Evolutionary conservation across 306 rosid species (phyloP).

Genomic region (Senna siamea): DNA sequence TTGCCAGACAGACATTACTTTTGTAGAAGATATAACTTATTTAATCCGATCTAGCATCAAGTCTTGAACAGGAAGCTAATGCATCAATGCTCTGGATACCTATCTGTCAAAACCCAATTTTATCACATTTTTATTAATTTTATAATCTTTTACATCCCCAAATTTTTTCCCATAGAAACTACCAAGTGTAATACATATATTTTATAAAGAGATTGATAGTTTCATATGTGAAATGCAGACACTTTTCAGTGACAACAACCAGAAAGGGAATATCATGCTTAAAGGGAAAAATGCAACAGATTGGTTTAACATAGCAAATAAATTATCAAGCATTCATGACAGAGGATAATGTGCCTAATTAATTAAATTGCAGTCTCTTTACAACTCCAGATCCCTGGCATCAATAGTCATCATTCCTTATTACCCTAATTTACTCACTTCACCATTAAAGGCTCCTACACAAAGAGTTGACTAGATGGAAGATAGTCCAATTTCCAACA

Average conservation of each 20-base stretch:
- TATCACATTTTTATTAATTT: background rate
- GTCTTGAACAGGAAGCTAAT: constrained; percentile 15
- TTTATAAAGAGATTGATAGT: background rate
- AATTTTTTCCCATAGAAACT: background rate
- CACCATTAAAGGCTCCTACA: too few relatives aligned
- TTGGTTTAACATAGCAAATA: background rate
- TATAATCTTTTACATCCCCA: background rate
- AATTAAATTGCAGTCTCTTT: background rate
- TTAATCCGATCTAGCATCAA: constrained; percentile 4
- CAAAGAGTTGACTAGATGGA: too few relatives aligned
- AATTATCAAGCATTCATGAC: background rate
- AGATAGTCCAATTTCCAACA: too few relatives aligned
- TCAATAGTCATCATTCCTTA: background rate
- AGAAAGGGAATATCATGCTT: background rate
- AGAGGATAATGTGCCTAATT: background rate
- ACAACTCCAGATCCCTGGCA: background rate
- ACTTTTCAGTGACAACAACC: background rate
- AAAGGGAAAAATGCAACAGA: background rate
- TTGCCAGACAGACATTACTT: constrained; percentile 1
- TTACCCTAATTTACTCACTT: background rate
- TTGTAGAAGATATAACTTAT: constrained; percentile 14
- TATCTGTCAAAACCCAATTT: background rate
- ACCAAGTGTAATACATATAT: background rate
- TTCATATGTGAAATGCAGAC: background rate
- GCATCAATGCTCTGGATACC: background rate